These are phyloP conservation scores for Micractinium conductrix DNA, from an alignment of 139 green algal species.

Conservation along the genomic window DNA sequence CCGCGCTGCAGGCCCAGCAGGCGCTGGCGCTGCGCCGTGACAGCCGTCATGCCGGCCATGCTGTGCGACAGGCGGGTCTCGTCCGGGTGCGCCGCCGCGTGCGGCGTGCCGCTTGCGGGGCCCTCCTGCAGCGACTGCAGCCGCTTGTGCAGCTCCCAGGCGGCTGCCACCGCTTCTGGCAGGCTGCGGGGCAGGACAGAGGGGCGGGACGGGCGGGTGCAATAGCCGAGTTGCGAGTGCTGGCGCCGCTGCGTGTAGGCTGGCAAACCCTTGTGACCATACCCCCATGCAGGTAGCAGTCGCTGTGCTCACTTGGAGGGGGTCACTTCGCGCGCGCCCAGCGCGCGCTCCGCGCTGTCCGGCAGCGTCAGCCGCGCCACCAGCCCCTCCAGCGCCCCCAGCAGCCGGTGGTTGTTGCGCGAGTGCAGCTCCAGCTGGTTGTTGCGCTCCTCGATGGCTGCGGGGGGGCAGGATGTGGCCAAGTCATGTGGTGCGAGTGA, in stretches of 20 bases:
- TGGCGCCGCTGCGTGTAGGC: too few species aligned
- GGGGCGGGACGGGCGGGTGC: too few species aligned
- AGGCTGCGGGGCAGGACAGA: background rate
- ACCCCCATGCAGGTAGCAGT: too few species aligned
- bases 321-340: slow-evolving; percentile 29
- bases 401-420: slow-evolving; percentile 55
- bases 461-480: background rate
- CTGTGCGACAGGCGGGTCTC: background rate
- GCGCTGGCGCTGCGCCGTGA: slow-evolving; percentile 38
- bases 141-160: slow-evolving; percentile 45
- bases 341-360: slow-evolving; percentile 30
- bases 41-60: slow-evolving; percentile 35
- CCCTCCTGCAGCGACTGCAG: slow-evolving; percentile 36
- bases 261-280: too few species aligned
- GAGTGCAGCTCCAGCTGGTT: slow-evolving; percentile 61
- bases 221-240: too few species aligned
- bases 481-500: background rate
- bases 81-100: background rate
- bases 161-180: slow-evolving; percentile 20
- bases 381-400: slow-evolving; percentile 52
- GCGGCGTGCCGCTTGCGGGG: background rate
- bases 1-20: slow-evolving; percentile 40
- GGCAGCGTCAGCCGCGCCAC: slow-evolving; percentile 46
- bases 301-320: slow-evolving; percentile 38
- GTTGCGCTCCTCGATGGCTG: slow-evolving; percentile 64